These are phyloP conservation scores for Chytriomyces sp. DNA, from an alignment of 192 early-diverging fungal species.

Conservation along the genomic window DNA sequence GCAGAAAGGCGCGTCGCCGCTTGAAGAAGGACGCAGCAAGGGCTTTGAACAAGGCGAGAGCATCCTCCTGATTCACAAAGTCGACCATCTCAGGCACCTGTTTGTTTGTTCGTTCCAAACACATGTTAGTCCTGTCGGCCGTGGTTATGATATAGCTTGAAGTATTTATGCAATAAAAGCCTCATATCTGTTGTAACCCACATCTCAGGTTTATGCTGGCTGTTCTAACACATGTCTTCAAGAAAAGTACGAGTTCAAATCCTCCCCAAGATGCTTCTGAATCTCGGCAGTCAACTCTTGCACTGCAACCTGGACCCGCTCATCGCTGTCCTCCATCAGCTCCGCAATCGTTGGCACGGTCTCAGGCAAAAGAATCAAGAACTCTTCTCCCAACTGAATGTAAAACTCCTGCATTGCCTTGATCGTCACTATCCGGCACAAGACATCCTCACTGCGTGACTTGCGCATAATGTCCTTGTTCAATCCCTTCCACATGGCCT, in stretches of 20 bases:
- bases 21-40: too few relatives aligned
- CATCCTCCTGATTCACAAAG: too few relatives aligned
- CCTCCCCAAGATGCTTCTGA: constrained; percentile 88
- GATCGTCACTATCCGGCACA: constrained; percentile 72
- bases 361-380: constrained; percentile 88
- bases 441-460: constrained; percentile 71
- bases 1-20: too few relatives aligned
- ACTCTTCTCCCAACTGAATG: constrained; percentile 88
- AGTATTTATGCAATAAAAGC: background rate
- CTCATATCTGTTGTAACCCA: background rate
- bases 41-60: too few relatives aligned
- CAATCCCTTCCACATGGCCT: constrained; percentile 85
- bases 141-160: too few relatives aligned
- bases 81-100: too few relatives aligned
- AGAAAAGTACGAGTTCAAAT: constrained; percentile 39
- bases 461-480: constrained; percentile 83
- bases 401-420: constrained; percentile 81
- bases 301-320: constrained; percentile 78
- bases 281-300: constrained; percentile 85
- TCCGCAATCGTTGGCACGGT: constrained; percentile 95
- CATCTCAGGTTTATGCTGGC: background rate
- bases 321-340: constrained; percentile 90
- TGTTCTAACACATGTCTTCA: constrained; percentile 3
- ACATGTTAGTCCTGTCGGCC: too few relatives aligned
- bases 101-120: too few relatives aligned